These are phyloP conservation scores for Pyrenophora seminiperda DNA, from an alignment of 2,329 filamentous ascomycete species.

Conservation along the genomic window DNA sequence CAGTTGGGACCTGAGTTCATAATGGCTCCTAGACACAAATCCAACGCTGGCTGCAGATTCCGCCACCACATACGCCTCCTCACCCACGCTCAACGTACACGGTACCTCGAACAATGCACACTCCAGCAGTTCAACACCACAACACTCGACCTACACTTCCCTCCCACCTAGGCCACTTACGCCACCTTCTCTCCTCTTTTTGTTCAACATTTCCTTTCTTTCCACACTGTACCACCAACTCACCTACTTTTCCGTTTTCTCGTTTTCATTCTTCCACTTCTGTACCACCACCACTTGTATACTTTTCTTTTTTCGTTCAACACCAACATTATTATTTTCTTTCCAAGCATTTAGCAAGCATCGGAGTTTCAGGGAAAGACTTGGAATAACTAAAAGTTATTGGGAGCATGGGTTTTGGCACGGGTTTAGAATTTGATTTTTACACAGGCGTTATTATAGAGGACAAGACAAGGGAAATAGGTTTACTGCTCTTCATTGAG, in stretches of 20 bases:
- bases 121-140: neutral
- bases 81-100: constrained; percentile 33
- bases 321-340: neutral
- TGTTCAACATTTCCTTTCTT: neutral
- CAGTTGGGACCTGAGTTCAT: constrained; percentile 1
- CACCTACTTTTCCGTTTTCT: neutral
- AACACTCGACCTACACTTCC: neutral
- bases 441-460: constrained; percentile 2
- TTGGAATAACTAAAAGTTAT: too few relatives aligned
- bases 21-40: constrained; percentile 1
- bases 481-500: constrained; percentile 21
- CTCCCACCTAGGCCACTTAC: neutral
- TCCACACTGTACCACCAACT: constrained; percentile 5
- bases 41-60: neutral
- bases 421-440: too few relatives aligned
- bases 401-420: neutral
- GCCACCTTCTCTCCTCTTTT: neutral
- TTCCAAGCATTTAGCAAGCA: constrained; percentile 19
- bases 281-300: too few relatives aligned
- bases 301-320: neutral
- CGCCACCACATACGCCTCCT: constrained; percentile 15
- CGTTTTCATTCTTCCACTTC: neutral
- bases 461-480: constrained; percentile 4
- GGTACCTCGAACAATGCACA: constrained; percentile 36
- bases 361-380: constrained; percentile 14